Percentiles rank a stretch among this genome's conserved stretches.
Conservation (phyloP, 202 grass and related monocot genomes). For the Schoenoplectus tabernaemontani region DNA sequence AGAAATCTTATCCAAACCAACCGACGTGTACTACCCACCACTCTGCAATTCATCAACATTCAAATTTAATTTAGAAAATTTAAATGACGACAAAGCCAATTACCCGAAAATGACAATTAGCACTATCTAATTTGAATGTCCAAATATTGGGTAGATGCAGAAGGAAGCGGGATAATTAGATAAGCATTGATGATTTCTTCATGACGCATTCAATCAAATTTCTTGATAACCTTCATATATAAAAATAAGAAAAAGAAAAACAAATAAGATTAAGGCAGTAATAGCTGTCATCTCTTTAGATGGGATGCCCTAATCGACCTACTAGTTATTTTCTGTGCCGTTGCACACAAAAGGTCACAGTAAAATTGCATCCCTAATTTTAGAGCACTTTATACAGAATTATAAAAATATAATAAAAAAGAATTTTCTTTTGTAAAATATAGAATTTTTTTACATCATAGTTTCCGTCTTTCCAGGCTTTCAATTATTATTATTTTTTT, state of each 20-base stretch:
- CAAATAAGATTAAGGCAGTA: slow-evolving; percentile 4
- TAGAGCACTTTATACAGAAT: neutral
- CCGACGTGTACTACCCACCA: slow-evolving; percentile 18
- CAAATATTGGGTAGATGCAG: neutral
- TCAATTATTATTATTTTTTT: neutral
- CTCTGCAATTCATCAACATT: neutral
- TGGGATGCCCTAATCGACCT: neutral
- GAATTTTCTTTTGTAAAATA: too few relatives aligned
- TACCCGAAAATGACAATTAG: slow-evolving; percentile 7
- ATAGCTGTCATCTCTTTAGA: neutral
- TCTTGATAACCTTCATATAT: neutral
- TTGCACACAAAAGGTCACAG: neutral
- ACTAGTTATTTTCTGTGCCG: neutral
- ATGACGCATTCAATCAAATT: neutral
- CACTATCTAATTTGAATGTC: slow-evolving; percentile 12
- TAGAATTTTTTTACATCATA: neutral
- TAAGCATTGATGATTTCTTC: neutral
- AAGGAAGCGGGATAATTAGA: neutral
- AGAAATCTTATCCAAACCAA: slow-evolving; percentile 21
- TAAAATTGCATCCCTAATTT: neutral
- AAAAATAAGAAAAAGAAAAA: neutral
- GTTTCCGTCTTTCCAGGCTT: neutral
- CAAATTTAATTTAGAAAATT: slow-evolving; percentile 2
- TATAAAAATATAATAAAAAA: neutral
- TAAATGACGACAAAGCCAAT: neutral